These are phyloP conservation scores for Xylaria acuta DNA, from an alignment of 495 filamentous ascomycete genomes.

Conservation along the genomic window DNA sequence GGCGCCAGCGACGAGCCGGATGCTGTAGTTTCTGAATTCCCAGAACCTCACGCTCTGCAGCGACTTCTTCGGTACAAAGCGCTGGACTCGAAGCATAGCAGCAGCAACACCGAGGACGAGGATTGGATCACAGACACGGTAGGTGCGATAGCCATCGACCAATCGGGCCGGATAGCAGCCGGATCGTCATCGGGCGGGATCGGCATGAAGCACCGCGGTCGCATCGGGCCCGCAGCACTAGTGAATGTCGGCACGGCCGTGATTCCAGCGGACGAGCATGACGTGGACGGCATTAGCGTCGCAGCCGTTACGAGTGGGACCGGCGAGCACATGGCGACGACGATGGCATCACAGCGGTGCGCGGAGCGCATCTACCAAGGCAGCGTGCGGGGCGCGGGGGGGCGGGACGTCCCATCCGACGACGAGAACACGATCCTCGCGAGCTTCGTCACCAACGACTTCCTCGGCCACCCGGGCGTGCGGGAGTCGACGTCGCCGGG, in stretches of 20 bases:
- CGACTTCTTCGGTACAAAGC: no score
- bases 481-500: constrained; percentile 70
- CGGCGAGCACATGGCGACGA: constrained; percentile 96
- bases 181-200: constrained; percentile 99
- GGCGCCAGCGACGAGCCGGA: constrained; percentile 24
- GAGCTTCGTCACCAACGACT: constrained; percentile 76
- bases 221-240: constrained; percentile 89
- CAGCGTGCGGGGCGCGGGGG: constrained; percentile 62
- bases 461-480: constrained; percentile 84
- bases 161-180: constrained; percentile 84
- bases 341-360: constrained; percentile 79
- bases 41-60: background rate
- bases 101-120: background rate
- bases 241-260: constrained; percentile 90
- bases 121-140: constrained; percentile 83
- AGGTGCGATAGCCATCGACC: constrained; percentile 90
- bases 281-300: constrained; percentile 64
- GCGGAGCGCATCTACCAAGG: constrained; percentile 76
- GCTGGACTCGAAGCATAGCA: background rate
- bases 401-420: constrained; percentile 62
- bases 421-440: constrained; percentile 76
- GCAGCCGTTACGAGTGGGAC: constrained; percentile 90
- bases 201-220: constrained; percentile 94
- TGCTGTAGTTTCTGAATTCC: background rate
- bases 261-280: constrained; percentile 67